These are phyloP conservation scores for Talaromyces sp. DNA, from an alignment of 2,329 filamentous ascomycete species.

Conservation along the genomic window DNA sequence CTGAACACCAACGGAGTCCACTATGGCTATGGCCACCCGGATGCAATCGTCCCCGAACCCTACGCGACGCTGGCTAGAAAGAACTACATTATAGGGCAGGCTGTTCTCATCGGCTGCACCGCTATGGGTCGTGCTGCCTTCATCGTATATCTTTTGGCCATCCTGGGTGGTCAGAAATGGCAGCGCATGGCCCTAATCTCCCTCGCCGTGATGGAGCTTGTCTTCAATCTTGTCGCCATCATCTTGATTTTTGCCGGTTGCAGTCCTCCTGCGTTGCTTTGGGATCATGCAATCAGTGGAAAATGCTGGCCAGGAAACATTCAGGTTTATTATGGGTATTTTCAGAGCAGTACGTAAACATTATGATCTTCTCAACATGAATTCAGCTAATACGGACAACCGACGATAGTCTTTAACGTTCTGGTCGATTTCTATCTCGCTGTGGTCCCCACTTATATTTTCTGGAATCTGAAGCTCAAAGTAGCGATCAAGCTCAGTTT, in stretches of 20 bases:
- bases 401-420: conserved; percentile 26
- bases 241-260: conserved; percentile 1
- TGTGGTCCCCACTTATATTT: conserved; percentile 27
- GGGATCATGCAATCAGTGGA: not conserved
- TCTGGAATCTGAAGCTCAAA: conserved; percentile 33
- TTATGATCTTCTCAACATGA: not conserved
- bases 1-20: not conserved
- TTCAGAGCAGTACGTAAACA: conserved; percentile 3
- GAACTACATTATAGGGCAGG: conserved; percentile 25
- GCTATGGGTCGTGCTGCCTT: conserved; percentile 25
- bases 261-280: not conserved
- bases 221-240: conserved; percentile 21
- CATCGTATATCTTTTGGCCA: conserved; percentile 24
- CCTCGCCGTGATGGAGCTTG: conserved; percentile 22
- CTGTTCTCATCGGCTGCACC: conserved; percentile 23
- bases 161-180: conserved; percentile 22
- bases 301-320: not conserved
- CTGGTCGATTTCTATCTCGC: conserved; percentile 30
- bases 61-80: conserved; percentile 21
- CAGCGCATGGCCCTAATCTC: conserved; percentile 22
- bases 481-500: conserved; percentile 30
- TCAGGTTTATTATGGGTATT: not conserved
- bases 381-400: conserved; percentile 21
- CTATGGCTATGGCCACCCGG: not conserved
- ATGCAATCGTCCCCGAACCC: conserved; percentile 1